Percentiles rank a stretch among this genome's conserved stretches.
Evolutionary conservation across 768 basidiomycete genomes (phyloP).

Genomic region (Suillus fuscotomentosus): DNA sequence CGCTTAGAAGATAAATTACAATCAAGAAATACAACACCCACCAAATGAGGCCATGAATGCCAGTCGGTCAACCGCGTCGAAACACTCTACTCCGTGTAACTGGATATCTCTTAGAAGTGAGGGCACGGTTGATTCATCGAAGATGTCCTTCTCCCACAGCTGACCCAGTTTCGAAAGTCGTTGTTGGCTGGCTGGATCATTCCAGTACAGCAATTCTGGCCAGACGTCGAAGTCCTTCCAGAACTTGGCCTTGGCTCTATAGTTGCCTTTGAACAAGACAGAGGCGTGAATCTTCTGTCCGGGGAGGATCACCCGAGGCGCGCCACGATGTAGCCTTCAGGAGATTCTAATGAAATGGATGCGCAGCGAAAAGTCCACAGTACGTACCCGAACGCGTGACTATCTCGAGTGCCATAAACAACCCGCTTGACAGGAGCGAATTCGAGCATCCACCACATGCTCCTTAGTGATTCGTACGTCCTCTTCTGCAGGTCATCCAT

Average conservation of each 20-base stretch:
- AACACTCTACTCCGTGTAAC: background rate
- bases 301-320: conserved; percentile 2
- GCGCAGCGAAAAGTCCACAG: background rate
- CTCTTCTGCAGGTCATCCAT: conserved; percentile 7
- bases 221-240: conserved; percentile 5
- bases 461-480: conserved; percentile 2
- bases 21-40: background rate
- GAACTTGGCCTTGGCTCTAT: conserved; percentile 8
- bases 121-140: background rate
- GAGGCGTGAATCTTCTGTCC: conserved; percentile 13
- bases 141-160: conserved; percentile 10
- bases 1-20: background rate
- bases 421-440: conserved; percentile 5
- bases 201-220: conserved; percentile 12
- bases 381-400: background rate
- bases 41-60: conserved; percentile 10
- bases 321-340: conserved; percentile 1
- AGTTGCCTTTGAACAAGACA: conserved; percentile 6
- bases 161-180: background rate
- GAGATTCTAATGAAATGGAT: background rate
- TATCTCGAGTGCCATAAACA: conserved; percentile 1
- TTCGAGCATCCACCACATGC: background rate
- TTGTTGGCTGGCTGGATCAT: conserved; percentile 7
- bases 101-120: conserved; percentile 1
- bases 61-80: conserved; percentile 7